These are phyloP conservation scores for Kuraishia hungarica DNA, from an alignment of 805 yeast species.

Conservation along the genomic window DNA sequence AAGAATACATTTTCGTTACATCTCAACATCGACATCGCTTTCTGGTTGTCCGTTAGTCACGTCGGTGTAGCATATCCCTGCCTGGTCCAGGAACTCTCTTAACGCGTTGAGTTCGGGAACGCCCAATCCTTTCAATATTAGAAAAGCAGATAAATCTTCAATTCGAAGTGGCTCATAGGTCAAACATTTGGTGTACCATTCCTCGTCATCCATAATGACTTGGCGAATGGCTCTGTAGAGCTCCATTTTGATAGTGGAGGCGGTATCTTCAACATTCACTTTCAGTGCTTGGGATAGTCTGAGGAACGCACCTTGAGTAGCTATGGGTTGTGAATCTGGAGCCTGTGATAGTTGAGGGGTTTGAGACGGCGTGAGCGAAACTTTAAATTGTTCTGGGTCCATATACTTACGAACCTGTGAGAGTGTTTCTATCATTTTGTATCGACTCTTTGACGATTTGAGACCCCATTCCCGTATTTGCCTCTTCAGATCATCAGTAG, in stretches of 20 bases:
- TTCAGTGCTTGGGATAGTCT: neutral
- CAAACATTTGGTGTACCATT: neutral
- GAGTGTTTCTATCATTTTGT: slow-evolving; percentile 24
- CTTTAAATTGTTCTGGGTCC: slow-evolving; percentile 3
- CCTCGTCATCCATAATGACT: neutral
- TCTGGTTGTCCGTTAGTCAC: neutral
- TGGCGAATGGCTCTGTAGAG: neutral
- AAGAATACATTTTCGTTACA: neutral
- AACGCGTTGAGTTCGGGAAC: neutral
- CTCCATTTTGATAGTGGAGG: neutral
- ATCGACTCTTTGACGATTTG: slow-evolving; percentile 24
- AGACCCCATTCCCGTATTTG: slow-evolving; percentile 27
- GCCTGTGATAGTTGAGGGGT: neutral
- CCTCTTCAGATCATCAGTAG: slow-evolving; percentile 14
- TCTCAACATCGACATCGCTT: neutral
- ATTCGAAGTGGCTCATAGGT: slow-evolving; percentile 1
- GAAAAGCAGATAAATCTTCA: neutral
- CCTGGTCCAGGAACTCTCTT: neutral
- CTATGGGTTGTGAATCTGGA: neutral
- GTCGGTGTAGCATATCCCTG: slow-evolving; percentile 2
- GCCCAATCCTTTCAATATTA: neutral
- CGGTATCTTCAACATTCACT: neutral
- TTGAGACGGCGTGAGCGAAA: neutral
- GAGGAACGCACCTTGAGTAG: neutral
- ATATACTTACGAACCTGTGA: slow-evolving; percentile 14